Evolutionary conservation across 2,329 filamentous ascomycete species (phyloP), one percentile per base, ranked within the genome.

Genomic region (Sordariomycetes sp.): DNA sequence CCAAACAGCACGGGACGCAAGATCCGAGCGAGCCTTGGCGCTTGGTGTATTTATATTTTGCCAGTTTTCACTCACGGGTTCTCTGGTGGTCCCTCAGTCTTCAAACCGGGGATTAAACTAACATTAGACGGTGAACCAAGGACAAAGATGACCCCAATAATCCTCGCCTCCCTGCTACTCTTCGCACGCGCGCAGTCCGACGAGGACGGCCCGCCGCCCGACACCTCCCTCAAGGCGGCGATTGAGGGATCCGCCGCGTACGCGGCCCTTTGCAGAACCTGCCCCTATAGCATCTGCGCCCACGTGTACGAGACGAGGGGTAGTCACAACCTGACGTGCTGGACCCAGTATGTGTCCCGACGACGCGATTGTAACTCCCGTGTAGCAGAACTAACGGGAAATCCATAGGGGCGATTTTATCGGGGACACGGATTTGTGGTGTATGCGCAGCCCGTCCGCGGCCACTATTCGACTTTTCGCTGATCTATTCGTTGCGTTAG

Each of bases 351-450:
- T 18, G 55, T 32, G 18, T 28, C 40, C 6, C 20, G 1, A 46
- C 22, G n/a, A 56, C 2, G 4, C 20, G 37, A 48, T 4, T 4
- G 11, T 43, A 22, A 43, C 25, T 14, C 20, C 20, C 2, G n/a
- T 20, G 24, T 24, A 20, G 40, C 11, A 24, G 14, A 37, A 14
- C 35, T 37, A 37, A 37, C 14, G 35, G 35, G 35, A 7, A 14
- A 14, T 7, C 14, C 35, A 8, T 43, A 57, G 55, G 7, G 55
- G 55, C n/a, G 55, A 57, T 28, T 6, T 14, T 25, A 28, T 57
- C 46, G 55, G 55, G 14, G 55, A 57, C 55, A 57, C 55, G 20
- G 37, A 57, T 18, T 28, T 57, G 43, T 57, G 55, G 55, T 35
- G 55, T 57, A 57, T 57, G 43, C 5, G 5, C 5, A 43, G 37